Percentiles rank a stretch among this genome's conserved stretches.
Evolutionary conservation across 2,329 filamentous ascomycete genomes (phyloP).

Genomic region (Zasmidium citrigriseum): DNA sequence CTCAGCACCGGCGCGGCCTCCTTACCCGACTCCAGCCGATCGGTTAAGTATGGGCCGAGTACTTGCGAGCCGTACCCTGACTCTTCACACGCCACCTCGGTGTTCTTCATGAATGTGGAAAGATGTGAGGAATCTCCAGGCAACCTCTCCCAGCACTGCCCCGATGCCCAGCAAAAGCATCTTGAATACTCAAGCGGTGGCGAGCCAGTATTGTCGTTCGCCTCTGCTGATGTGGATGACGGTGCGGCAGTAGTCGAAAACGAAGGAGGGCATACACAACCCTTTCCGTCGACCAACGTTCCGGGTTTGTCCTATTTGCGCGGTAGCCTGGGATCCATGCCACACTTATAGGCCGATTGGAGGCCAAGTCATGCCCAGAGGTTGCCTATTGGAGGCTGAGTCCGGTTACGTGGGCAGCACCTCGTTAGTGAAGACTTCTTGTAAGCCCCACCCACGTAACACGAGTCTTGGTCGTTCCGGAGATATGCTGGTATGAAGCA

Average conservation of each 20-base stretch:
- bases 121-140: background rate
- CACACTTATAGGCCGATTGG: constrained; percentile 19
- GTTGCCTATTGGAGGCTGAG: constrained; percentile 12
- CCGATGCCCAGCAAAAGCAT: background rate
- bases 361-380: constrained; percentile 8
- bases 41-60: background rate
- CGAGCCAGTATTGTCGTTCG: background rate
- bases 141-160: background rate
- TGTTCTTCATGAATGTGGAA: background rate
- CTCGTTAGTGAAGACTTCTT: constrained; percentile 6
- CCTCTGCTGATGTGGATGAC: background rate
- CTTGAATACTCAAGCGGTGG: background rate
- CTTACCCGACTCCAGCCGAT: background rate
- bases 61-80: background rate
- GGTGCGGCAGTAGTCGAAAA: background rate
- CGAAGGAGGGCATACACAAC: background rate
- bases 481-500: background rate
- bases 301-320: constrained; percentile 1
- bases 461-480: background rate
- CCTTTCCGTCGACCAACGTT: background rate
- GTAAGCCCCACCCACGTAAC: background rate
- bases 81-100: background rate
- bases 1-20: background rate
- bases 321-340: background rate
- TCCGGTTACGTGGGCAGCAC: background rate